Conservation (phyloP, 108 stramenopile genomes). For the Nitzschia sp. region DNA sequence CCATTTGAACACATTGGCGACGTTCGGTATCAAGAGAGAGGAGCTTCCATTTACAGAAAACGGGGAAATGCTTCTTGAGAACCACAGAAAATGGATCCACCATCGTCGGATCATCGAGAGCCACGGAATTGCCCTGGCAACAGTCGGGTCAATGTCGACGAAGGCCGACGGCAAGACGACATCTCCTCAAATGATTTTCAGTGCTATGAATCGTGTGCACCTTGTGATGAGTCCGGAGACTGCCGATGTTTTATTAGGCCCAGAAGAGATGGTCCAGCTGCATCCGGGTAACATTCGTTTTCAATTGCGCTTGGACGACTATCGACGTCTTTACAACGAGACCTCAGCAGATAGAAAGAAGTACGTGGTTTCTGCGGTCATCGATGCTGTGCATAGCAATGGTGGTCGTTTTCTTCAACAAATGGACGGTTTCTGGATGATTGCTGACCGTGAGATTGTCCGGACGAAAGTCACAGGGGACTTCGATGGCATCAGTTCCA, state of each 20-base stretch:
- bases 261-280: not conserved
- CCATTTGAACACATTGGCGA: not conserved
- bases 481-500: not conserved
- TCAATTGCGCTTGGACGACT: not conserved
- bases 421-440: not conserved
- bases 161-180: no score
- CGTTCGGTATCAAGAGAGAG: not conserved
- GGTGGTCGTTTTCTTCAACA: not conserved
- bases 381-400: not conserved
- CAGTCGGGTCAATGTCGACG: no score
- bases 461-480: not conserved
- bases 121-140: no score
- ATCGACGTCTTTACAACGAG: not conserved
- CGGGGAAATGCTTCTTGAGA: not conserved
- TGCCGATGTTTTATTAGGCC: not conserved
- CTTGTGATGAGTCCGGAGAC: not conserved
- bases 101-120: not conserved
- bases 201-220: no score
- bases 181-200: no score
- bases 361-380: not conserved
- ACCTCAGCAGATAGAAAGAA: not conserved
- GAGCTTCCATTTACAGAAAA: not conserved
- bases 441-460: not conserved
- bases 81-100: not conserved
- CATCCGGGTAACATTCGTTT: not conserved